Evolutionary conservation across 1,284 basidiomycete genomes (phyloP).

Genomic region (Veloporphyrellus conicus): DNA sequence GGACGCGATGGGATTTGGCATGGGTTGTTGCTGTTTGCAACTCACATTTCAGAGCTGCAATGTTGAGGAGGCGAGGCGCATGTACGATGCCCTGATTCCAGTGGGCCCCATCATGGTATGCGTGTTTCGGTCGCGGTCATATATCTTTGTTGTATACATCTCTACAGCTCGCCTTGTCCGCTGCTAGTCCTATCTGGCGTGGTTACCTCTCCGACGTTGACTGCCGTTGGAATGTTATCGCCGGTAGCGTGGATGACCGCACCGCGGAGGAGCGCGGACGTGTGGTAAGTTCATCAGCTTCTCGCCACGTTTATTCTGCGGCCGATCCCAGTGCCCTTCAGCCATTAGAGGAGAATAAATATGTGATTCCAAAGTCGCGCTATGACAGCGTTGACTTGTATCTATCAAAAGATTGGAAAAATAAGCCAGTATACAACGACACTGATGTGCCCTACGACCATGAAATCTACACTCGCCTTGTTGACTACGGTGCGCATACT

Average conservation of each 20-base stretch:
- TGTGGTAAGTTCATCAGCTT: constrained; percentile 47
- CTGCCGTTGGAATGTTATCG: constrained; percentile 97
- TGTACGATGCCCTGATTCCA: constrained; percentile 94
- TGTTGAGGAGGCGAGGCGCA: constrained; percentile 82
- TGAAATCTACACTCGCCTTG: constrained; percentile 66
- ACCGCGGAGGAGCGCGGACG: constrained; percentile 91
- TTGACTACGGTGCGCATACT: constrained; percentile 63
- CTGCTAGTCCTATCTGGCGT: constrained; percentile 90
- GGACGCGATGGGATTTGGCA: constrained; percentile 99
- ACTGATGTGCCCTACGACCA: constrained; percentile 78
- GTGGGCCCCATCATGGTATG: constrained; percentile 89
- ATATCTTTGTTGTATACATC: constrained; percentile 7
- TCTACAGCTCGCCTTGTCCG: constrained; percentile 82
- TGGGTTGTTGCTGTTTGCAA: constrained; percentile 98
- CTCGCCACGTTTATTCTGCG: constrained; percentile 2
- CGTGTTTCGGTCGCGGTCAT: constrained; percentile 2
- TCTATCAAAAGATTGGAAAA: constrained; percentile 81
- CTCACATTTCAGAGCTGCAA: constrained; percentile 97
- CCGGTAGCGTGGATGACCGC: constrained; percentile 94
- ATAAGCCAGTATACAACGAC: constrained; percentile 93
- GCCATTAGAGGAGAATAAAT: constrained; percentile 74
- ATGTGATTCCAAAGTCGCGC: constrained; percentile 88
- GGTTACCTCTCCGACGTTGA: constrained; percentile 96
- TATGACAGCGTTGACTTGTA: constrained; percentile 97
- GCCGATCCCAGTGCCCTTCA: constrained; percentile 31